Evolutionary conservation across 2,329 filamentous ascomycete species (phyloP), one percentile per base, ranked within the genome.

Genomic region (Neonectria coccinea): DNA sequence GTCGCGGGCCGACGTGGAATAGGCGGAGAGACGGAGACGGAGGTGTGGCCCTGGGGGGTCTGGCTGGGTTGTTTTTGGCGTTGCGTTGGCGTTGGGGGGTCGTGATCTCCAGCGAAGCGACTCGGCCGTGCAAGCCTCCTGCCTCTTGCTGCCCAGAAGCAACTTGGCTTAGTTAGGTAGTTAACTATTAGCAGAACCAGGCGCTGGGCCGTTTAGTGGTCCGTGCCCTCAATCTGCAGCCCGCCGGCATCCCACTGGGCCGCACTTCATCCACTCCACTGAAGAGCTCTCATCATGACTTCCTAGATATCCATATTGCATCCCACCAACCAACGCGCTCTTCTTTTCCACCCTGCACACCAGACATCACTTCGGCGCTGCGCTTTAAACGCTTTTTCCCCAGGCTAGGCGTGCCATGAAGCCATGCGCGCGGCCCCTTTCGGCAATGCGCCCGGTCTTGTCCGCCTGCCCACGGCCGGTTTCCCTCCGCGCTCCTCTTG

Each of bases 401-500:
- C 66, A 68, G 39, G 60, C 56, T 64, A 16, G 59, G 41, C 53
- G 68, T 74, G 70, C 67, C 62, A 80, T 80, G 78, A 71, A 71
- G 67, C 62, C 66, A 72, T 78, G 74, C 68, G 63, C 59, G 61
- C 64, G 67, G 39, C 53, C 72, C 36, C 63, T 72, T 58, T 68
- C 68, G 48, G 63, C 70, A 57, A 69, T 74, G 71, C 73, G 70
- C 69, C 70, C 56, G 55, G 70, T 68, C 68, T 66, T 75, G 57
- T 70, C 66, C 44, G 69, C 67, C 61, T 48, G 73, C 41, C 59
- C 70, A 58, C 67, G 52, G 42, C 66, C 67, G 52, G 44, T 62
- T 67, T 59, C 47, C 45, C 53, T 66, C 41, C 62, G 66, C 25
- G 45, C 47, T 59, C 64, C 68, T 9, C 41, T 66, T 59, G 44